Conservation (phyloP, 208 protist genomes). For the Wallacemonas sp. region DNA sequence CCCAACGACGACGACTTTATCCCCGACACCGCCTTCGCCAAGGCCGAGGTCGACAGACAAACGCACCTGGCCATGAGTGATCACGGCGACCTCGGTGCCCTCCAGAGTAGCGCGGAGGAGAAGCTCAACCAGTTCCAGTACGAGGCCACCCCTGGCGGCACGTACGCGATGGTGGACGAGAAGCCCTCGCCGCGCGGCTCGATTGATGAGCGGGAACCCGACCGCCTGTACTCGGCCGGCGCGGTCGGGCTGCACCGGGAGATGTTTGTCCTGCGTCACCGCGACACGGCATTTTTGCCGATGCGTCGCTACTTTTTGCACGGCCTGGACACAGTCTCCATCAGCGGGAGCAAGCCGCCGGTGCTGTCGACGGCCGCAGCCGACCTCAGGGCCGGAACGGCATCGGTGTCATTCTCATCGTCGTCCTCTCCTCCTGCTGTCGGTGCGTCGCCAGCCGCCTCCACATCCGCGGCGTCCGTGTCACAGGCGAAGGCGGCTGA, state of each 20-base stretch:
- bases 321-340: slow-evolving; percentile 22
- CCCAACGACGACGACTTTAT: slow-evolving; percentile 53
- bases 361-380: too few species aligned
- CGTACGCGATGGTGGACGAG: slow-evolving; percentile 5
- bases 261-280: slow-evolving; percentile 58
- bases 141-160: slow-evolving; percentile 1
- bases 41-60: not conserved
- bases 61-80: not conserved
- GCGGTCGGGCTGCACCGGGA: slow-evolving; percentile 54
- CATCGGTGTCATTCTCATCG: too few species aligned
- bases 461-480: not conserved
- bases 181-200: not conserved
- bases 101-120: not conserved
- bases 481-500: slow-evolving; percentile 20
- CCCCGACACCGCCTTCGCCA: slow-evolving; percentile 45
- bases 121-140: slow-evolving; percentile 19
- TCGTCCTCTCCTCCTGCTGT: too few species aligned
- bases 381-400: too few species aligned
- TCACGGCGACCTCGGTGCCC: not conserved
- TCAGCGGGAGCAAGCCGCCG: too few species aligned
- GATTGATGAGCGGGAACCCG: slow-evolving; percentile 18
- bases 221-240: slow-evolving; percentile 53
- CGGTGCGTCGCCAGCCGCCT: not conserved
- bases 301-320: slow-evolving; percentile 47
- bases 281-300: slow-evolving; percentile 27